Conservation (phyloP, 805 yeast genomes). For the Isabelozyma heimii region DNA sequence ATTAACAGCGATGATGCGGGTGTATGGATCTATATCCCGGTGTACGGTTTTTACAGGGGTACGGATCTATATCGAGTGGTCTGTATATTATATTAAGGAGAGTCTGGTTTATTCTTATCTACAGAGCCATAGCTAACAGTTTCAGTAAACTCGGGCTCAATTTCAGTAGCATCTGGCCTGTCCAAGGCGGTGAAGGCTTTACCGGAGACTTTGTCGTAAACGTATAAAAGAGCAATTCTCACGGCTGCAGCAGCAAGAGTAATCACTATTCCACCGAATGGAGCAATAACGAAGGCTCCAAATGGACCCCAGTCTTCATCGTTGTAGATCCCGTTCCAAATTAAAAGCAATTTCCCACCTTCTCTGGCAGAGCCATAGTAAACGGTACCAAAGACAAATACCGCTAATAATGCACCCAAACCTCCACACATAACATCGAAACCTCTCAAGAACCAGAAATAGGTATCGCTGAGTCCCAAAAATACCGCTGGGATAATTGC, state of each 20-base stretch:
- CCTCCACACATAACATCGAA: slow-evolving; percentile 84
- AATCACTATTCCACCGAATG: slow-evolving; percentile 69
- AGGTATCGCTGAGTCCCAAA: slow-evolving; percentile 64
- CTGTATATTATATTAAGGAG: not conserved
- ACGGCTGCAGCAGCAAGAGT: slow-evolving; percentile 50
- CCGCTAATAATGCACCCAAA: slow-evolving; percentile 74
- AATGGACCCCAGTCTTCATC: slow-evolving; percentile 88
- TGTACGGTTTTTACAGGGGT: no score
- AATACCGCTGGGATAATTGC: slow-evolving; percentile 82
- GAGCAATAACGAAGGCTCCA: slow-evolving; percentile 92
- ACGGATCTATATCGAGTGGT: no score
- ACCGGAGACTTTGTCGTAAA: slow-evolving; percentile 32
- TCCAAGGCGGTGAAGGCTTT: slow-evolving; percentile 46
- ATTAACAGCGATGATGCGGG: no score
- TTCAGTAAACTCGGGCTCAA: not conserved
- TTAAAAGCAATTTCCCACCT: slow-evolving; percentile 73
- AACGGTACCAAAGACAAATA: slow-evolving; percentile 79
- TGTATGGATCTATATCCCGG: no score
- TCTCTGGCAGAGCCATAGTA: slow-evolving; percentile 70
- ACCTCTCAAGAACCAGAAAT: slow-evolving; percentile 68
- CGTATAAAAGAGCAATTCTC: slow-evolving; percentile 38
- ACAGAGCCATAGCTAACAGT: not conserved
- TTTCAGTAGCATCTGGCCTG: slow-evolving; percentile 22
- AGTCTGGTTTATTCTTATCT: not conserved
- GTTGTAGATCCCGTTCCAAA: slow-evolving; percentile 77